Base-by-base conservation (phyloP, 192 early-diverging fungal genomes). In the Funneliformis geosporum region DNA sequence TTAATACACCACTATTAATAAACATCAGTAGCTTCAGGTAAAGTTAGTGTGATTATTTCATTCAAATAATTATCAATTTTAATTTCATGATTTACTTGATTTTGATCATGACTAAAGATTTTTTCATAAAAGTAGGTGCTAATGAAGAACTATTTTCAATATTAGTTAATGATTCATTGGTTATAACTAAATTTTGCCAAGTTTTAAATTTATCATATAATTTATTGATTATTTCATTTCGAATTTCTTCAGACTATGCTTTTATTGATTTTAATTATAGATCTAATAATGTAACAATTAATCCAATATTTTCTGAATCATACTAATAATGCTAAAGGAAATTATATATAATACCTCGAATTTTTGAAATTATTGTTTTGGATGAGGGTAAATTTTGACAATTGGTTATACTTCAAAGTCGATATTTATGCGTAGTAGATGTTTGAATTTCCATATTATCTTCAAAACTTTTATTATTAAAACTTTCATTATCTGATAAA, bases 21-120 rank as follows among this genome's bases (percentile, higher is more conserved):
- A 55, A 73, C 9, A 33, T 55, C 8, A 73, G n/a, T 55, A 47
- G n/a, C 3, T 72, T 72, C 0, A 50, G 46, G 7, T 72, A n/a
- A 5, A 9, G 25, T 27, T 72, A 21, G 70, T 47, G n/a, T 40
- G 3, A 73, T 47, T 9, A 47, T 73, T 73, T 73, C 38, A 55
- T 73, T 73, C 28, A 73, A 55, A 28, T 73, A 55, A 46, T 72
- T 72, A 72, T 72, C 44, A 23, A 72, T 72, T 72, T 70, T 0
- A 7, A 43, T 70, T 42, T 40, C 39, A 42, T 70, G 14, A 47
- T 55, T 72, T 12, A 27, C 25, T 72, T 27, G 18, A 12, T 12
- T 47, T 46, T 72, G 23, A 23, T 50, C 11, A 18, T 33, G 40
- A 47, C 43, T 47, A 72, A 50, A 72, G 28, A 46, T 27, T 46